These are phyloP conservation scores for Capsella rubella DNA, from an alignment of 441 rosid genomes.

Conservation along the genomic window DNA sequence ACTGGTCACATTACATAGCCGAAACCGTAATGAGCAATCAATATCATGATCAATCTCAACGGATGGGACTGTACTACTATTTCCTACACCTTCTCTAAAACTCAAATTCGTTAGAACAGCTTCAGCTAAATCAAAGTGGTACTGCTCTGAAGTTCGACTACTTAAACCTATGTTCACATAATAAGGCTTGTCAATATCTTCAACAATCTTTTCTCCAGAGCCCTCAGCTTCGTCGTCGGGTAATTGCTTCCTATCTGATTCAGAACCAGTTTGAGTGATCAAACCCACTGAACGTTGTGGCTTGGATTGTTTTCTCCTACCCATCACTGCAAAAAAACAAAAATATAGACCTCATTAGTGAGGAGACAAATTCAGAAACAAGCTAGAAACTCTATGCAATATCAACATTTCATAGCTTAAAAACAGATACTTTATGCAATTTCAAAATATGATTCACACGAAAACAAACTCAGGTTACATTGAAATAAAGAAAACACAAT, in stretches of 20 bases:
- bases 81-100: conserved; percentile 50
- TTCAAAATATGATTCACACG: not conserved
- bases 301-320: conserved; percentile 85
- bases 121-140: conserved; percentile 87
- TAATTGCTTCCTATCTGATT: conserved; percentile 43
- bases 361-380: too few species aligned
- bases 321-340: conserved; percentile 62
- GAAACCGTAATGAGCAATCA: conserved; percentile 70
- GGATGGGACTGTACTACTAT: conserved; percentile 41
- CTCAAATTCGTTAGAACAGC: conserved; percentile 64
- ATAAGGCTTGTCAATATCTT: conserved; percentile 55
- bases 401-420: too few species aligned
- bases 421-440: conserved; percentile 5
- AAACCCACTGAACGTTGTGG: conserved; percentile 76
- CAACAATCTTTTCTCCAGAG: conserved; percentile 37
- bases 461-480: not conserved
- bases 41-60: conserved; percentile 52
- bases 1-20: conserved; percentile 57
- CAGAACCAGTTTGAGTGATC: conserved; percentile 46
- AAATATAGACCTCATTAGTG: conserved; percentile 28
- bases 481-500: not conserved
- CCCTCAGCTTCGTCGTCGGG: conserved; percentile 25
- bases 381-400: too few species aligned
- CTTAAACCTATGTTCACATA: conserved; percentile 60
- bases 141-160: conserved; percentile 51